These are phyloP conservation scores for Rhizoctonia solani DNA, from an alignment of 1,284 basidiomycete species.

Conservation along the genomic window DNA sequence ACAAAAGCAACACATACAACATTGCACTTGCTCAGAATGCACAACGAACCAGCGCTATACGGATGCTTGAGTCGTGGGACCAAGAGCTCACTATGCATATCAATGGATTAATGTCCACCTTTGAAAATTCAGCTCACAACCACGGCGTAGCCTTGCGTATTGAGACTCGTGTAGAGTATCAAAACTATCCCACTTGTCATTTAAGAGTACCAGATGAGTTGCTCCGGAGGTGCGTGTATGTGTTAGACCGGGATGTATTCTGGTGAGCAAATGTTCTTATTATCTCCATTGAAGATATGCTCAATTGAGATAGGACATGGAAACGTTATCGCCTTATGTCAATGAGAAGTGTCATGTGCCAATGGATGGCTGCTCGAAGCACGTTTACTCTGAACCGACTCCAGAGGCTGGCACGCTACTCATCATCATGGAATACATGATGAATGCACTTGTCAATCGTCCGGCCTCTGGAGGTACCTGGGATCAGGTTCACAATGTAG, in stretches of 20 bases:
- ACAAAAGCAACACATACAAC: slow-evolving; percentile 9
- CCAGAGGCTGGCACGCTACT: not conserved
- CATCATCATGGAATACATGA: slow-evolving; percentile 2
- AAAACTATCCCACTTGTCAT: not conserved
- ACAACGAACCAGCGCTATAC: not conserved
- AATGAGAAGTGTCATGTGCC: not conserved
- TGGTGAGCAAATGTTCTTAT: not conserved
- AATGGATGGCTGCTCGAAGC: not conserved
- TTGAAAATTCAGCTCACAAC: not conserved
- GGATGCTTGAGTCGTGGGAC: not conserved
- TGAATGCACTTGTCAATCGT: too few relatives aligned
- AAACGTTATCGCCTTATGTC: not conserved
- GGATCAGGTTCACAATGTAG: too few relatives aligned
- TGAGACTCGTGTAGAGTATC: not conserved
- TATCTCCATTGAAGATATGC: too few relatives aligned
- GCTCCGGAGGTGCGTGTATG: not conserved
- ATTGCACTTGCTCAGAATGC: not conserved
- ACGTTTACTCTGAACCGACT: not conserved
- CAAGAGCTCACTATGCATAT: not conserved
- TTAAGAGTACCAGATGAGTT: not conserved
- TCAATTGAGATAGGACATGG: not conserved
- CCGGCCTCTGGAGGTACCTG: too few relatives aligned
- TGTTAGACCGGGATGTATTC: not conserved
- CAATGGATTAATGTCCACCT: not conserved
- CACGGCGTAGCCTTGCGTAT: not conserved